These are phyloP conservation scores for Stereum hirsutum DNA, from an alignment of 1,284 basidiomycete species.

Conservation along the genomic window DNA sequence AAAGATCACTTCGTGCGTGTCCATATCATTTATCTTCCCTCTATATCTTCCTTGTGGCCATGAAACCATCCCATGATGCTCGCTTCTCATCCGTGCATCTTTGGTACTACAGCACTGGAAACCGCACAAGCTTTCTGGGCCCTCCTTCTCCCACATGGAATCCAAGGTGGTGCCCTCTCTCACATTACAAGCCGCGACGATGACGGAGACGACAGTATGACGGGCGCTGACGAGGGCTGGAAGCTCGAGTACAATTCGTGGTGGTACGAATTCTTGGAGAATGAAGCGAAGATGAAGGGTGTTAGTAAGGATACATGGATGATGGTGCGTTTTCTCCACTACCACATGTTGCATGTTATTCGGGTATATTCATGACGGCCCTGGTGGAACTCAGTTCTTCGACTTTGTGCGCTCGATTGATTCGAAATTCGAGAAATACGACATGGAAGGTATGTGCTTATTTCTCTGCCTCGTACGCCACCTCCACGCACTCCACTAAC, in stretches of 20 bases:
- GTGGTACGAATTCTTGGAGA: constrained; percentile 84
- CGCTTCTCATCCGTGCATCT: constrained; percentile 1
- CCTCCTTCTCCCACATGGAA: constrained; percentile 74
- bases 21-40: neutral
- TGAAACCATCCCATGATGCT: neutral
- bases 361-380: too few relatives aligned
- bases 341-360: constrained; percentile 3
- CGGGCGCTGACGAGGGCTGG: constrained; percentile 47
- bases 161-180: constrained; percentile 62
- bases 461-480: neutral
- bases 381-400: constrained; percentile 54
- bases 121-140: constrained; percentile 81
- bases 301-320: constrained; percentile 94
- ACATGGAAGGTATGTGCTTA: constrained; percentile 64
- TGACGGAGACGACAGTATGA: constrained; percentile 37
- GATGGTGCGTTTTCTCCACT: constrained; percentile 47
- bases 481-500: neutral
- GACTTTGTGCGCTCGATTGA: constrained; percentile 83
- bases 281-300: constrained; percentile 65
- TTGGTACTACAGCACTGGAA: constrained; percentile 44
- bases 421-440: constrained; percentile 72
- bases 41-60: neutral
- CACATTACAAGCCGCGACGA: constrained; percentile 26
- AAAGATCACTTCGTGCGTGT: constrained; percentile 54
- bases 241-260: constrained; percentile 55